Evolutionary conservation across 1,284 basidiomycete genomes (phyloP).

Genomic region (Cryptococcus neoformans): DNA sequence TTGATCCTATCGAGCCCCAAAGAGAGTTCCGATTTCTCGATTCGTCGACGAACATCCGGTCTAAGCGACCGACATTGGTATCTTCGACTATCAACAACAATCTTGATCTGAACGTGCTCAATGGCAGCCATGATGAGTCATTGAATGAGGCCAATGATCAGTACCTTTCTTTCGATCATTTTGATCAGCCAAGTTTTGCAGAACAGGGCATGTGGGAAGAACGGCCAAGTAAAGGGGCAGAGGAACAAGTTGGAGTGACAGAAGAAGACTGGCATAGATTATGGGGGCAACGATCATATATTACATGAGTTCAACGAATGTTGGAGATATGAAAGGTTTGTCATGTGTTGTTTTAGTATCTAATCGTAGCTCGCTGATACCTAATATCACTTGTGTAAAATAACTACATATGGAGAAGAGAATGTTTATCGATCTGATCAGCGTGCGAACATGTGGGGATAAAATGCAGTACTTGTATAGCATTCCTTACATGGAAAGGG

Average conservation of each 20-base stretch:
- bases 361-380: too few relatives aligned
- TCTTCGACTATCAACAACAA: not conserved
- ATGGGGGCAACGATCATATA: not conserved
- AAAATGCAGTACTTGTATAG: too few relatives aligned
- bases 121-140: not conserved
- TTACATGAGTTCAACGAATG: too few relatives aligned
- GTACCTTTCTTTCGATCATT: not conserved
- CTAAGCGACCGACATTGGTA: not conserved
- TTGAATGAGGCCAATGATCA: not conserved
- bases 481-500: too few relatives aligned
- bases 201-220: not conserved
- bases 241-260: not conserved
- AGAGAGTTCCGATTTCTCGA: too few relatives aligned
- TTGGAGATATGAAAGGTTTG: too few relatives aligned
- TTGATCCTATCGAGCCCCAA: not conserved
- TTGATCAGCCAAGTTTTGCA: not conserved
- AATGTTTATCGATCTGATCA: too few relatives aligned
- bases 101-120: not conserved
- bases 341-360: too few relatives aligned
- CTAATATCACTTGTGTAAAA: too few relatives aligned
- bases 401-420: too few relatives aligned
- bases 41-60: not conserved
- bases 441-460: too few relatives aligned
- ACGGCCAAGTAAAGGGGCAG: not conserved
- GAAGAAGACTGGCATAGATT: conserved; percentile 6